phyloP scores from a whole-genome alignment of 192 early-diverging fungal species.

The Backusella morwellensis region DNA sequence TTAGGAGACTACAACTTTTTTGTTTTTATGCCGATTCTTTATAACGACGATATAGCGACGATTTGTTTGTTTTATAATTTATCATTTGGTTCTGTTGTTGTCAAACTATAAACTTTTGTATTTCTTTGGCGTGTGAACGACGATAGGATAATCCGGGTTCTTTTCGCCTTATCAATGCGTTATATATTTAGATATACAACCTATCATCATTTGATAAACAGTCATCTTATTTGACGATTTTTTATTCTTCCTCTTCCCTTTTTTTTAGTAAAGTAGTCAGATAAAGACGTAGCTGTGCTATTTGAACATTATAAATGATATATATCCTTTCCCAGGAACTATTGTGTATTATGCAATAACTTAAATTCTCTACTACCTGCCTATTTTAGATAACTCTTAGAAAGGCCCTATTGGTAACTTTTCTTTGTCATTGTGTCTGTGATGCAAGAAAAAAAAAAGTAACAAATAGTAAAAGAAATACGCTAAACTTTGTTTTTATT shows the following conservation, averaged over 20 bases:
- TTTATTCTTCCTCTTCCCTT: neutral
- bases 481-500: neutral
- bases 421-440: neutral
- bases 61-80: too few relatives aligned
- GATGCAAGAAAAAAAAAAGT: neutral
- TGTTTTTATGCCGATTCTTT: neutral
- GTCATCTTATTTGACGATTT: neutral
- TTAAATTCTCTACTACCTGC: neutral
- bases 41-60: too few relatives aligned
- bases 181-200: neutral
- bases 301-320: neutral
- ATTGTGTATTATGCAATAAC: neutral
- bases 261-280: neutral
- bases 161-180: neutral
- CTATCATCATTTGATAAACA: neutral
- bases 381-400: neutral
- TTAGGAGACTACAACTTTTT: neutral
- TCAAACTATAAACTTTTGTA: neutral
- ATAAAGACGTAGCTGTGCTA: neutral
- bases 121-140: neutral
- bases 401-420: neutral
- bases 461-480: neutral
- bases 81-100: neutral
- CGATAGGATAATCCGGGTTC: neutral
- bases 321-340: neutral